phyloP scores from a whole-genome alignment of 345 rosid species.

The Arabidopsis arenosa region DNA sequence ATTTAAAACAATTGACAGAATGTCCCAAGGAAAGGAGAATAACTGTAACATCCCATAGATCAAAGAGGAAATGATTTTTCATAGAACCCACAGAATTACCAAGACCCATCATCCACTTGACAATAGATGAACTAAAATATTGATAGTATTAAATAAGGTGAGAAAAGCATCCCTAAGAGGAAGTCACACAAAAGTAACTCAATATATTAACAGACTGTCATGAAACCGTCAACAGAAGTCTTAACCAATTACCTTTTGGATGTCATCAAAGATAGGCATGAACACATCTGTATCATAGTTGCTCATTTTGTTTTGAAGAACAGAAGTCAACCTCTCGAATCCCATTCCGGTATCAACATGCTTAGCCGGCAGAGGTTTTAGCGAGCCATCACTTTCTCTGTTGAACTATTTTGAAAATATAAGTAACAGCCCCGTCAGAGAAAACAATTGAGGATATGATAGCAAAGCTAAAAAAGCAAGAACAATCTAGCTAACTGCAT shows the following conservation, averaged over 20 bases:
- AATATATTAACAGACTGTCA: constrained; percentile 16
- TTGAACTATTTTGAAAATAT: constrained; percentile 63
- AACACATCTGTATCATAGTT: constrained; percentile 98
- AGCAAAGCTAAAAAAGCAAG: constrained; percentile 8
- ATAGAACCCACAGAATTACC: constrained; percentile 26
- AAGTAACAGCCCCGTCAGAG: constrained; percentile 18
- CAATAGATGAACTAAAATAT: not conserved
- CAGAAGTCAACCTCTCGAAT: constrained; percentile 89
- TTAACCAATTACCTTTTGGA: constrained; percentile 66
- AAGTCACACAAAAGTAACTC: constrained; percentile 9
- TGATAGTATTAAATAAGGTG: not conserved
- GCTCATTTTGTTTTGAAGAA: constrained; percentile 97
- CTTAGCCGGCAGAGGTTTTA: constrained; percentile 91
- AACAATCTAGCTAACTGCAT: constrained; percentile 1
- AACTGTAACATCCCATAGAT: not conserved
- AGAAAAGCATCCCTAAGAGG: not conserved
- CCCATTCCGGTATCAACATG: constrained; percentile 99
- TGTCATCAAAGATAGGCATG: constrained; percentile 87
- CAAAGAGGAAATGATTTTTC: constrained; percentile 14
- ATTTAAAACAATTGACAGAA: not conserved
- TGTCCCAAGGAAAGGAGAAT: not conserved
- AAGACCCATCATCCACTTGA: constrained; percentile 8
- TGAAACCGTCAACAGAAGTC: not conserved
- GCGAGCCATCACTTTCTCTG: constrained; percentile 85
- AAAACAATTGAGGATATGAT: constrained; percentile 3